Evolutionary conservation across 192 early-diverging fungal genomes (phyloP).

Genomic region (Linderina pennispora): DNA sequence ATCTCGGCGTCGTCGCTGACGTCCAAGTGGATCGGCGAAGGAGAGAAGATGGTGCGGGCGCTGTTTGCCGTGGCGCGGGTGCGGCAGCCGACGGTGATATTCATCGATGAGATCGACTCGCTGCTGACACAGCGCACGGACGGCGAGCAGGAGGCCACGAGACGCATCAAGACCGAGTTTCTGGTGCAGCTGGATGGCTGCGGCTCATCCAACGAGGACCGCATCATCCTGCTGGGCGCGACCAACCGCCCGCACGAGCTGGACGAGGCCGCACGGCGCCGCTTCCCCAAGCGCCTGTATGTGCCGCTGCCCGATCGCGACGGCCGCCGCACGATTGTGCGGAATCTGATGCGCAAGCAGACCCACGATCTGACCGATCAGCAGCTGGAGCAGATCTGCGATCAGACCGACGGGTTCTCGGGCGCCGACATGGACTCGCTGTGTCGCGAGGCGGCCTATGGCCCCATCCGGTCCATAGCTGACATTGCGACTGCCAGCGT

Average conservation of each 20-base stretch:
- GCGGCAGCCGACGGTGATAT: slow-evolving; percentile 82
- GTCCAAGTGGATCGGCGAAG: slow-evolving; percentile 93
- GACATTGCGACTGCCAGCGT: slow-evolving; percentile 49
- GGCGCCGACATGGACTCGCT: slow-evolving; percentile 89
- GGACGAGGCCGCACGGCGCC: slow-evolving; percentile 83
- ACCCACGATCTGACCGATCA: slow-evolving; percentile 49
- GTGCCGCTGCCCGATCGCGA: slow-evolving; percentile 77
- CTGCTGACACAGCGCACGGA: slow-evolving; percentile 83
- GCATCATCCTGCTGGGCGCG: slow-evolving; percentile 74
- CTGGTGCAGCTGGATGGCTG: slow-evolving; percentile 75
- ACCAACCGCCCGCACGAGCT: slow-evolving; percentile 82
- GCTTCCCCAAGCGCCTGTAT: slow-evolving; percentile 68
- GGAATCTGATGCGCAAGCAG: slow-evolving; percentile 55
- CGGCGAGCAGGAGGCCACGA: slow-evolving; percentile 80
- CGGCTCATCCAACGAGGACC: slow-evolving; percentile 64
- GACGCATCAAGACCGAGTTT: slow-evolving; percentile 93
- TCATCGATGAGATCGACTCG: slow-evolving; percentile 95
- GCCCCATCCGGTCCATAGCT: slow-evolving; percentile 67
- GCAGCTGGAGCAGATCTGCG: slow-evolving; percentile 59
- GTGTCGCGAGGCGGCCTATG: slow-evolving; percentile 65
- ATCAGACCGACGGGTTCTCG: slow-evolving; percentile 68
- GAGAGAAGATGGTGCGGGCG: slow-evolving; percentile 89
- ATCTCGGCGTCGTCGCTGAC: slow-evolving; percentile 88
- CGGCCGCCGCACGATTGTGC: slow-evolving; percentile 61
- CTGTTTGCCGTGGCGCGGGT: slow-evolving; percentile 88